Evolutionary conservation across 148 eudicot species (phyloP).

Genomic region (Oxyria digyna): DNA sequence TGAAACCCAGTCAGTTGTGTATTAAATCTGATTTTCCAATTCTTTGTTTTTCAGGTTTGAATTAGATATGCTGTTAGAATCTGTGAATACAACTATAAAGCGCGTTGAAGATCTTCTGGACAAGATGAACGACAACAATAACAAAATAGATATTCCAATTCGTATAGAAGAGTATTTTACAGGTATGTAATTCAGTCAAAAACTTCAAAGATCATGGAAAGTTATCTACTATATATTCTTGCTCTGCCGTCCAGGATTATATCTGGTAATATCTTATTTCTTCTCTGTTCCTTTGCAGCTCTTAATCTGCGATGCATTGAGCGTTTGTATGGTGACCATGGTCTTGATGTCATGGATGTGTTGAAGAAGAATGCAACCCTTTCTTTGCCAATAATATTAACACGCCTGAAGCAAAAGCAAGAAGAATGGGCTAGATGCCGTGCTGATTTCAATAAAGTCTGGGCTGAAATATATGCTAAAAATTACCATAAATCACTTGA

Average conservation of each 20-base stretch:
- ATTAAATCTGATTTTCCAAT: neutral
- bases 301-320: constrained; percentile 76
- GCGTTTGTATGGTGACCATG: constrained; percentile 91
- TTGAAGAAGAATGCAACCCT: constrained; percentile 59
- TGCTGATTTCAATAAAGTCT: constrained; percentile 73
- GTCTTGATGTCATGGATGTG: constrained; percentile 84
- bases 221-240: neutral
- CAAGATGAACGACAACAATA: neutral
- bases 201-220: no score
- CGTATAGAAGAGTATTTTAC: constrained; percentile 9
- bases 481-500: constrained; percentile 91
- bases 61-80: constrained; percentile 2
- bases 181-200: neutral
- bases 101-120: constrained; percentile 1
- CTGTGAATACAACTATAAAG: constrained; percentile 6
- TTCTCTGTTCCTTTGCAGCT: constrained; percentile 36
- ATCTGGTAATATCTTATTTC: neutral
- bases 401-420: constrained; percentile 91
- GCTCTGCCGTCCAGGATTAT: neutral
- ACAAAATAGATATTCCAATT: neutral
- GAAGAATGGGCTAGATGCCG: constrained; percentile 94
- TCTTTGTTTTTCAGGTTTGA: constrained; percentile 8
- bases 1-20: neutral
- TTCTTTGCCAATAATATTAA: constrained; percentile 79
- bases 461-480: constrained; percentile 83